Evolutionary conservation across 768 basidiomycete genomes (phyloP).

Genomic region (Wakefieldia striispora): DNA sequence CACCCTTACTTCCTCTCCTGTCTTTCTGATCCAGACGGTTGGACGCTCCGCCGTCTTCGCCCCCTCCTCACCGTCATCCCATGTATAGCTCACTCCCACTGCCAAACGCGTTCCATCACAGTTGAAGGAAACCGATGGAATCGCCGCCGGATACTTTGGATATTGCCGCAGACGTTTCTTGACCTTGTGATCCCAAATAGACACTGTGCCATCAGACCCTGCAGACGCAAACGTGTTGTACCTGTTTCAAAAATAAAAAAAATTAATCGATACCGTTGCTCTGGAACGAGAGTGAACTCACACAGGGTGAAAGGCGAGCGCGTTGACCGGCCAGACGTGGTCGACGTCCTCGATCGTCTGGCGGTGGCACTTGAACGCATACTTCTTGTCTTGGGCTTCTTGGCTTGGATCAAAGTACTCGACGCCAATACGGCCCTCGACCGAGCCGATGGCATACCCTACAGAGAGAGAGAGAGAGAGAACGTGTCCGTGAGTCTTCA

Average conservation of each 20-base stretch:
- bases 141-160: constrained; percentile 69
- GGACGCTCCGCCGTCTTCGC: constrained; percentile 63
- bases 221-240: constrained; percentile 95
- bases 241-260: constrained; percentile 38
- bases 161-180: constrained; percentile 95
- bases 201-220: constrained; percentile 91
- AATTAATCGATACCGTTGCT: no score
- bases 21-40: constrained; percentile 55
- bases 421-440: constrained; percentile 95
- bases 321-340: constrained; percentile 95
- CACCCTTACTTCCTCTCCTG: constrained; percentile 81
- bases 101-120: constrained; percentile 80
- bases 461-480: not conserved
- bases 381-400: constrained; percentile 68
- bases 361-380: constrained; percentile 96
- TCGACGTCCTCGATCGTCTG: constrained; percentile 88
- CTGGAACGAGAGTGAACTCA: constrained; percentile 34
- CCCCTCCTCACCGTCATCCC: constrained; percentile 83
- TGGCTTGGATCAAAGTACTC: constrained; percentile 91
- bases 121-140: constrained; percentile 82
- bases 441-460: constrained; percentile 82
- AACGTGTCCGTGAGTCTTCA: no score
- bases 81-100: constrained; percentile 84
- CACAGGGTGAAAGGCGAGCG: constrained; percentile 90
- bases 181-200: constrained; percentile 95